Evolutionary conservation across 2,329 filamentous ascomycete genomes (phyloP).

Genomic region (Colletotrichum ledebouriae): DNA sequence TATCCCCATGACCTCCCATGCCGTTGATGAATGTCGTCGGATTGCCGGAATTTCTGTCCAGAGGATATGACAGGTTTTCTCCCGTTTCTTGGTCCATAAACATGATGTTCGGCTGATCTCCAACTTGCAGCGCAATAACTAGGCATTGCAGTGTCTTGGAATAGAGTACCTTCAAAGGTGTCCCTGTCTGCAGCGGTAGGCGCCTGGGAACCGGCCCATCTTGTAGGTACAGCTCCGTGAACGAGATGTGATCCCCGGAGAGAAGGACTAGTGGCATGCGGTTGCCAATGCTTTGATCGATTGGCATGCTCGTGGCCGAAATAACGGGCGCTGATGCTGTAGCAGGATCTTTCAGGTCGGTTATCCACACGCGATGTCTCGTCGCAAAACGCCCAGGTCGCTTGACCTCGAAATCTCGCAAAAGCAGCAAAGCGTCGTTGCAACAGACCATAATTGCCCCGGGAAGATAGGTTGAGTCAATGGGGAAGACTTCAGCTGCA

Average conservation of each 20-base stretch:
- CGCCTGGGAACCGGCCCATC: slow-evolving; percentile 63
- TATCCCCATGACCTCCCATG: slow-evolving; percentile 69
- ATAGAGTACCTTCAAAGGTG: slow-evolving; percentile 67
- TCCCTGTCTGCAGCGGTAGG: slow-evolving; percentile 59
- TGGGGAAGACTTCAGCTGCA: slow-evolving; percentile 52
- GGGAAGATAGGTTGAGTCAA: slow-evolving; percentile 18
- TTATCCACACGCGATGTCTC: slow-evolving; percentile 64
- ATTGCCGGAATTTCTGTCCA: slow-evolving; percentile 55
- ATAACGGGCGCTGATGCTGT: slow-evolving; percentile 63
- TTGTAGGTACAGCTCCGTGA: slow-evolving; percentile 65
- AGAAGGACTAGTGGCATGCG: slow-evolving; percentile 63
- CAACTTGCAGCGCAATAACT: slow-evolving; percentile 63
- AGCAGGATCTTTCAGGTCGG: slow-evolving; percentile 62
- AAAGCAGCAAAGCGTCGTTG: slow-evolving; percentile 60
- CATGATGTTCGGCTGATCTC: slow-evolving; percentile 61
- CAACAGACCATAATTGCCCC: slow-evolving; percentile 60
- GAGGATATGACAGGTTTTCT: slow-evolving; percentile 61
- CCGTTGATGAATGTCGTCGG: slow-evolving; percentile 65
- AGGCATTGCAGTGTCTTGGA: slow-evolving; percentile 66
- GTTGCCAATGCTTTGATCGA: slow-evolving; percentile 54
- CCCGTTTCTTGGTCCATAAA: slow-evolving; percentile 71
- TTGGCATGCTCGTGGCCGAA: slow-evolving; percentile 59
- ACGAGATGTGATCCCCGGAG: slow-evolving; percentile 62
- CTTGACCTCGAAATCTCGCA: slow-evolving; percentile 55
- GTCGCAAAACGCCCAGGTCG: slow-evolving; percentile 51